Percentiles rank a stretch among this genome's conserved stretches.
phyloP scores from a whole-genome alignment of 169 alveolate species.

The Neospora caninum region DNA sequence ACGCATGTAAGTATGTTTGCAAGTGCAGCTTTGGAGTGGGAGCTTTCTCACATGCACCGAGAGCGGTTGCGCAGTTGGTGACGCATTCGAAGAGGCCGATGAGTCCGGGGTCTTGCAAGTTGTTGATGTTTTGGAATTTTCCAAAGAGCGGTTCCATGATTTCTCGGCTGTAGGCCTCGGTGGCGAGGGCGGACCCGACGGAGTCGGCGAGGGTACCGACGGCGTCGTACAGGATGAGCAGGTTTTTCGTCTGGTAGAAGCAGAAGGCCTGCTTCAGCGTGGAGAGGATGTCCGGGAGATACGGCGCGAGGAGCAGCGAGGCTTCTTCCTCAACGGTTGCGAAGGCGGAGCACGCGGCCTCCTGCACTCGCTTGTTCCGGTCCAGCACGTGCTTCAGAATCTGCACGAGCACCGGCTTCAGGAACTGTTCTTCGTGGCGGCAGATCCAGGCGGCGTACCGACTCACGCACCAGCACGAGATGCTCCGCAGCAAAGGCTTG shows the following conservation, averaged over 20 bases:
- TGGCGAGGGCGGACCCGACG: constrained; percentile 66
- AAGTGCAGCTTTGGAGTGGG: too few species aligned
- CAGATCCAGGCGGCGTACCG: constrained; percentile 86
- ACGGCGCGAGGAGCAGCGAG: constrained; percentile 75
- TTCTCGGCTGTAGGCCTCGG: background rate
- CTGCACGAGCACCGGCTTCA: constrained; percentile 72
- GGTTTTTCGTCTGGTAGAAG: constrained; percentile 78
- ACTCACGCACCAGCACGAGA: constrained; percentile 91
- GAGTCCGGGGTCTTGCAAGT: constrained; percentile 3
- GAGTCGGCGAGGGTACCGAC: constrained; percentile 82
- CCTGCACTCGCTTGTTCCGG: constrained; percentile 91
- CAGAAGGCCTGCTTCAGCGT: constrained; percentile 81
- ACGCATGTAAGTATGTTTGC: background rate
- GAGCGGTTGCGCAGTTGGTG: constrained; percentile 25
- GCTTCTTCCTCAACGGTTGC: constrained; percentile 89
- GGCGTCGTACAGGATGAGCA: constrained; percentile 84
- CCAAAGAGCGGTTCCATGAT: background rate
- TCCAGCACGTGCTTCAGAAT: constrained; percentile 84
- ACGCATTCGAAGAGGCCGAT: constrained; percentile 31
- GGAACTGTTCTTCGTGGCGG: constrained; percentile 72
- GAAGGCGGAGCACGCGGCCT: constrained; percentile 93
- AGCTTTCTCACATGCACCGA: background rate
- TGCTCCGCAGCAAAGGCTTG: constrained; percentile 88
- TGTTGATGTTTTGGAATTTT: background rate
- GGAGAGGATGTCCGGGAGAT: constrained; percentile 77